Evolutionary conservation across 2,329 filamentous ascomycete genomes (phyloP).

Genomic region (Aciculosporium take): DNA sequence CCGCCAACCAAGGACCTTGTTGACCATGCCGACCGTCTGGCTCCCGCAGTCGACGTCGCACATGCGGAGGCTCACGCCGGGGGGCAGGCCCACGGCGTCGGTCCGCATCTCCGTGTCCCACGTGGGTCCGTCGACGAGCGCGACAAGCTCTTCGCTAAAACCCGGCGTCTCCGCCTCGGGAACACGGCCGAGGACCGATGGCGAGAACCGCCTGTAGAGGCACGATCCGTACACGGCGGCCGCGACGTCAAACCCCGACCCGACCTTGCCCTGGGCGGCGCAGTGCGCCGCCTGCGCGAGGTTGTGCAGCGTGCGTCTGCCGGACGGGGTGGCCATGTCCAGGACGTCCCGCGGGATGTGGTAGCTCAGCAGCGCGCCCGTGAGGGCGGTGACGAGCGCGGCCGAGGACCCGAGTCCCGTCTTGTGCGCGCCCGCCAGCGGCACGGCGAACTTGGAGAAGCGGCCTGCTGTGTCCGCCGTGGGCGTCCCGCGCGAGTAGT

Average conservation of each 20-base stretch:
- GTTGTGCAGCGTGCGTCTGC: conserved; percentile 63
- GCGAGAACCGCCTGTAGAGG: conserved; percentile 84
- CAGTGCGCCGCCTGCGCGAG: conserved; percentile 88
- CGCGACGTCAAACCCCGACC: conserved; percentile 90
- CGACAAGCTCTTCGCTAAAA: conserved; percentile 52
- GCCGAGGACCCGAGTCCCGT: conserved; percentile 92
- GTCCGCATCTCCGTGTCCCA: conserved; percentile 76
- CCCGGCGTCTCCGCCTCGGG: conserved; percentile 50
- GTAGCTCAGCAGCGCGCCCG: conserved; percentile 60
- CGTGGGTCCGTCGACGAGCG: conserved; percentile 47
- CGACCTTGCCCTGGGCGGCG: conserved; percentile 91
- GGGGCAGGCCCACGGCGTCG: conserved; percentile 55
- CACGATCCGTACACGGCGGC: conserved; percentile 86
- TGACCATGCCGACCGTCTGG: conserved; percentile 91
- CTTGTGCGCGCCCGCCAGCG: conserved; percentile 72
- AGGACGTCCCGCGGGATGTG: conserved; percentile 49
- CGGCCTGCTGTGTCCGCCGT: conserved; percentile 23
- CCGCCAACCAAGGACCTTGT: conserved; percentile 75
- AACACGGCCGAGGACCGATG: conserved; percentile 51
- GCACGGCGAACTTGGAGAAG: conserved; percentile 67
- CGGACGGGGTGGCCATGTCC: conserved; percentile 38
- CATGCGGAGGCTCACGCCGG: conserved; percentile 68
- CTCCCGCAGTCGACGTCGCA: conserved; percentile 93
- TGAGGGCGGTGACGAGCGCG: conserved; percentile 79
- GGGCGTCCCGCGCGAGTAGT: conserved; percentile 58